A percentile compares a stretch with the other conserved stretches of the same genome.
phyloP scores from a whole-genome alignment of 345 rosid species.

The Firmiana major region DNA sequence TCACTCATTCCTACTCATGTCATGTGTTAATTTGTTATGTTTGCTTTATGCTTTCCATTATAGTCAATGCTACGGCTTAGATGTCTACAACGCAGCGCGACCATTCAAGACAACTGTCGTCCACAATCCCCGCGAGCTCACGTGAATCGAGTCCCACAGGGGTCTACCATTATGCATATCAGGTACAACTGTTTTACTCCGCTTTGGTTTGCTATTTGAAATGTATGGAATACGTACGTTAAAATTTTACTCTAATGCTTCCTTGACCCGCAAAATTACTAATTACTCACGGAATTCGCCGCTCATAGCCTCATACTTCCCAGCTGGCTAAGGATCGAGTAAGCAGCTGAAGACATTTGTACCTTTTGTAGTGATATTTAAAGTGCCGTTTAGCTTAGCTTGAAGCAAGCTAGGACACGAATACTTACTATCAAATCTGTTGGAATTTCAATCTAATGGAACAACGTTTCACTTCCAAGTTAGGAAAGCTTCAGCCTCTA shows the following conservation, averaged over 20 bases:
- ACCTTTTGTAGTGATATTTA: too few relatives aligned
- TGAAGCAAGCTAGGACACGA: neutral
- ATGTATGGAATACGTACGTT: too few relatives aligned
- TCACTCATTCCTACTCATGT: neutral
- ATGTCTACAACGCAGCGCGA: conserved; percentile 48
- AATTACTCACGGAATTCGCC: too few relatives aligned
- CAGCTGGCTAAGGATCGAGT: too few relatives aligned
- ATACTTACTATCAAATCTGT: neutral
- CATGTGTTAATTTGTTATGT: neutral
- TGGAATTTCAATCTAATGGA: neutral
- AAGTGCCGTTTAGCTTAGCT: too few relatives aligned
- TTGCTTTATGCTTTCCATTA: neutral
- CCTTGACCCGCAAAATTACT: too few relatives aligned
- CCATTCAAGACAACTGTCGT: conserved; percentile 40
- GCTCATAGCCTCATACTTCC: too few relatives aligned
- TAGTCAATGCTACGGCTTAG: conserved; percentile 72
- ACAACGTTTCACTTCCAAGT: neutral
- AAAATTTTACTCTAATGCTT: too few relatives aligned
- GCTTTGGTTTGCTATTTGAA: too few relatives aligned
- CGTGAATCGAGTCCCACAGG: conserved; percentile 28
- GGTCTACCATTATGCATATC: conserved; percentile 45
- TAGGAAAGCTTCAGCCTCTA: neutral
- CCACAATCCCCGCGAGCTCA: conserved; percentile 24
- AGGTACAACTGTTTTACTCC: conserved; percentile 30
- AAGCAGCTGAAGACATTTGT: too few relatives aligned